phyloP scores from a whole-genome alignment of 1,284 basidiomycete species.

The Ganoderma leucocontextum region DNA sequence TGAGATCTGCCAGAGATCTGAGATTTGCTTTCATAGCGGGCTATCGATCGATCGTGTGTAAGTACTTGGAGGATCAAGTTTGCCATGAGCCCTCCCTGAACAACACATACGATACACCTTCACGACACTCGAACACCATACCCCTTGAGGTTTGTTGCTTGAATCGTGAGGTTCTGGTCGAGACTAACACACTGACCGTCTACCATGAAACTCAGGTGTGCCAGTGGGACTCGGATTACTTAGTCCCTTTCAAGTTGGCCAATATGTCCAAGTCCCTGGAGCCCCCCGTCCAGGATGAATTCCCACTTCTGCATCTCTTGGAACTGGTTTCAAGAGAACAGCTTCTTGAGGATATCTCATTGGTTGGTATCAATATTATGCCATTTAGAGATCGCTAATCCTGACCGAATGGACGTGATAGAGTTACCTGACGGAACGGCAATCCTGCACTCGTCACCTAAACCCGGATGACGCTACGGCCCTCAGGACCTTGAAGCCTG shows the following conservation, averaged over 20 bases:
- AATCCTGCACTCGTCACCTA: neutral
- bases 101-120: too few species aligned
- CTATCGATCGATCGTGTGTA: too few species aligned
- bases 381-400: neutral
- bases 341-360: neutral
- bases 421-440: neutral
- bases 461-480: neutral
- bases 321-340: neutral
- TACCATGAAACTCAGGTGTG: too few species aligned
- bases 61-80: too few species aligned
- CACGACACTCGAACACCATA: neutral
- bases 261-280: too few species aligned
- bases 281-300: neutral
- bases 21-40: too few species aligned
- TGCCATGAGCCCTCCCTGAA: too few species aligned
- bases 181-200: too few species aligned
- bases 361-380: neutral
- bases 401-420: neutral
- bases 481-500: neutral
- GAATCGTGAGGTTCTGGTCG: too few species aligned
- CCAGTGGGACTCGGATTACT: too few species aligned
- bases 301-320: neutral
- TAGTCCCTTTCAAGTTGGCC: too few species aligned
- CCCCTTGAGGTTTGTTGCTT: neutral
- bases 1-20: too few species aligned